Conservation (phyloP, 2,329 filamentous ascomycete species). For the Colletotrichum tropicicola region DNA sequence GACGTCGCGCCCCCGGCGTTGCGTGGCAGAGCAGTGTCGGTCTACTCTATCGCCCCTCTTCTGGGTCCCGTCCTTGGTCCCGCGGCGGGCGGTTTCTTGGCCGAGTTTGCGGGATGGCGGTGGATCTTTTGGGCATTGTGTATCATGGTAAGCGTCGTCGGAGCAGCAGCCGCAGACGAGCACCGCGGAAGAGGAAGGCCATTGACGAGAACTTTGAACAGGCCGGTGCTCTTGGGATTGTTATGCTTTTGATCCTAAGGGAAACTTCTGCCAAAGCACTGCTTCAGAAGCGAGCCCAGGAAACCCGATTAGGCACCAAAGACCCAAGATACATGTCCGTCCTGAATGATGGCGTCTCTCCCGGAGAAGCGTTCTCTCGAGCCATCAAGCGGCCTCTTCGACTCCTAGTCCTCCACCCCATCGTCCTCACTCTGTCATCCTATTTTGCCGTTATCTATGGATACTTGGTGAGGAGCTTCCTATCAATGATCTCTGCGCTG, state of each 20-base stretch:
- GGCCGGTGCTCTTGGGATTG: slow-evolving; percentile 41
- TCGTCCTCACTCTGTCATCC: slow-evolving; percentile 55
- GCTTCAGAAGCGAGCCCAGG: slow-evolving; percentile 54
- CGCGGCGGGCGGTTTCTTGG: slow-evolving; percentile 41
- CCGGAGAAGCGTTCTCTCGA: slow-evolving; percentile 39
- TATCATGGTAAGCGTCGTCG: slow-evolving; percentile 42
- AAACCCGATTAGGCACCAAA: slow-evolving; percentile 49
- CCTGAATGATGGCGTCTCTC: slow-evolving; percentile 17
- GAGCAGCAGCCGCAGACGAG: too few species aligned
- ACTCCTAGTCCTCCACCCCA: slow-evolving; percentile 60
- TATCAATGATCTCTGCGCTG: too few species aligned
- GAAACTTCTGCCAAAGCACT: slow-evolving; percentile 60
- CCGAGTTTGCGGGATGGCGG: slow-evolving; percentile 39
- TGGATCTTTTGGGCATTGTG: slow-evolving; percentile 59
- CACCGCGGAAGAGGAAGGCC: too few species aligned
- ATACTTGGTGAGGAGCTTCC: slow-evolving; percentile 29
- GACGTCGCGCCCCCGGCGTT: slow-evolving; percentile 43
- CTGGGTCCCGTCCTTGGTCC: slow-evolving; percentile 42
- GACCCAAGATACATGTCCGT: slow-evolving; percentile 34
- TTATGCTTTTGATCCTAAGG: slow-evolving; percentile 48
- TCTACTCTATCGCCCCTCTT: slow-evolving; percentile 43
- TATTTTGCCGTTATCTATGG: slow-evolving; percentile 48
- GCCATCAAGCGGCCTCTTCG: slow-evolving; percentile 53
- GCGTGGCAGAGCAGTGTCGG: slow-evolving; percentile 43
- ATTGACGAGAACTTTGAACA: too few species aligned